Evolutionary conservation across 2,329 filamentous ascomycete species (phyloP).

Genomic region (Penicillium griseofulvum): DNA sequence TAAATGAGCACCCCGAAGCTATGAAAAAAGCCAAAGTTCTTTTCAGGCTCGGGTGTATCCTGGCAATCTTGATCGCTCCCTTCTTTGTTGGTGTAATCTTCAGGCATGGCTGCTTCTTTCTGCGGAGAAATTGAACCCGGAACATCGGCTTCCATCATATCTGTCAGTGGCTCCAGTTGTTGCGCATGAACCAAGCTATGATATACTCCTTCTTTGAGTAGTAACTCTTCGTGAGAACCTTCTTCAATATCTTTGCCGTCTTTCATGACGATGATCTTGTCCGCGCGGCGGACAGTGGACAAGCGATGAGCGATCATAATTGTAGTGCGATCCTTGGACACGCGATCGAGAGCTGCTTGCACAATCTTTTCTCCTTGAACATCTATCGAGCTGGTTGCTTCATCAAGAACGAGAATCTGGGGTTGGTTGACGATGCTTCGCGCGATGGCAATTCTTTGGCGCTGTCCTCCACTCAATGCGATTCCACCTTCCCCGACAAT

Average conservation of each 20-base stretch:
- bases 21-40: background rate
- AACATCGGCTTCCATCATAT: background rate
- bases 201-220: slow-evolving; percentile 64
- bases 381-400: slow-evolving; percentile 69
- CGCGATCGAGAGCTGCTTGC: slow-evolving; percentile 52
- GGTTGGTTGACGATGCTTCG: slow-evolving; percentile 67
- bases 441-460: slow-evolving; percentile 77
- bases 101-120: background rate
- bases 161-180: slow-evolving; percentile 22
- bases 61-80: background rate
- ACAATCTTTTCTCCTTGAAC: slow-evolving; percentile 56
- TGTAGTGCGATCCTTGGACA: slow-evolving; percentile 64
- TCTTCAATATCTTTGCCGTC: slow-evolving; percentile 69
- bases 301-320: slow-evolving; percentile 76
- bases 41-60: background rate
- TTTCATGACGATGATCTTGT: slow-evolving; percentile 73
- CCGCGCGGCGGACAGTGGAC: slow-evolving; percentile 71
- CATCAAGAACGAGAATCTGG: slow-evolving; percentile 67
- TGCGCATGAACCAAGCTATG: slow-evolving; percentile 60
- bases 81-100: background rate
- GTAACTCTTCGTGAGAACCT: slow-evolving; percentile 71
- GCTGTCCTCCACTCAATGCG: slow-evolving; percentile 78
- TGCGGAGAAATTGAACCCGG: background rate
- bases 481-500: slow-evolving; percentile 73
- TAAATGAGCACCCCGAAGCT: background rate